Conservation (phyloP, 352 stramenopile species). For the Pythium aquatile region DNA sequence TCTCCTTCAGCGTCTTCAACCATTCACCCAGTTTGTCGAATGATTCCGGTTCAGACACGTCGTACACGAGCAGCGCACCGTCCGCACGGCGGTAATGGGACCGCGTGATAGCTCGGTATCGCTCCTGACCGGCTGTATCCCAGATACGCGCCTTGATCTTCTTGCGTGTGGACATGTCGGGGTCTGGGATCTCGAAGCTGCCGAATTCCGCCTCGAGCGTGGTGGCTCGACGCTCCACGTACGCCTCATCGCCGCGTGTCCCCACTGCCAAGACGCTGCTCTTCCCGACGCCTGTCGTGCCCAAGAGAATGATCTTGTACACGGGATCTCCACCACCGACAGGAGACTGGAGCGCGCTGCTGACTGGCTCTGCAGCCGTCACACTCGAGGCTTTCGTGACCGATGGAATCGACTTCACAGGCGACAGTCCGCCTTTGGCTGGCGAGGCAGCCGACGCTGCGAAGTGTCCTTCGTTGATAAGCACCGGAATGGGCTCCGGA, state of each 20-base stretch:
- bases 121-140: conserved; percentile 88
- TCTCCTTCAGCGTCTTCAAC: conserved; percentile 86
- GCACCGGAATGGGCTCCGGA: conserved; percentile 19
- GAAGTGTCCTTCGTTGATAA: conserved; percentile 13
- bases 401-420: neutral
- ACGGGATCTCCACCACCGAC: conserved; percentile 15
- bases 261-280: conserved; percentile 71
- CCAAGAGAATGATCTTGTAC: conserved; percentile 82
- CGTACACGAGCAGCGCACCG: conserved; percentile 90
- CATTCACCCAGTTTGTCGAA: conserved; percentile 88
- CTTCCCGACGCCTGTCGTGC: conserved; percentile 77
- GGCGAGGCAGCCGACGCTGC: neutral
- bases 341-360: neutral
- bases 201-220: conserved; percentile 79
- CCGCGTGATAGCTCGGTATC: conserved; percentile 88
- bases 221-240: conserved; percentile 59
- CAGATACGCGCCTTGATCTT: conserved; percentile 84
- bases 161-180: conserved; percentile 46
- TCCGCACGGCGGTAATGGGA: conserved; percentile 85
- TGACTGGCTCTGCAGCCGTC: conserved; percentile 17
- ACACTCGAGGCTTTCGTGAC: conserved; percentile 9
- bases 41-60: conserved; percentile 83
- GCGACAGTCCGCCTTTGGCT: neutral
- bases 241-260: conserved; percentile 53
- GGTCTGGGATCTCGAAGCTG: conserved; percentile 60